Evolutionary conservation across 371 early-diverging fungal species (phyloP).

Genomic region (Neoconidiobolus thromboides): DNA sequence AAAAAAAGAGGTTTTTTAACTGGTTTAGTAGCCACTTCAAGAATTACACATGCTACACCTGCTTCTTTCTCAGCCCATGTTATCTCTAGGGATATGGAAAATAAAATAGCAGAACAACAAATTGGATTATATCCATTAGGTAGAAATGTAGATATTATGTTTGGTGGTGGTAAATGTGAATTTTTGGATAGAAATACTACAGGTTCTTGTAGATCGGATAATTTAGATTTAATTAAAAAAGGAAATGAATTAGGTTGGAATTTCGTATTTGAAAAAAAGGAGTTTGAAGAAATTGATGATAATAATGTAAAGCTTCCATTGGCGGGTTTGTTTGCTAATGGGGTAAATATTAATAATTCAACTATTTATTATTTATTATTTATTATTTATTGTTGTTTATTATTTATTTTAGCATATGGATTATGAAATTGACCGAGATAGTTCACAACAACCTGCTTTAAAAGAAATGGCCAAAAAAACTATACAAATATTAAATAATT

Average conservation of each 20-base stretch:
- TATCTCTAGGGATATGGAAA: conserved; percentile 45
- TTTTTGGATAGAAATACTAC: conserved; percentile 38
- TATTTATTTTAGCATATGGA: conserved; percentile 44
- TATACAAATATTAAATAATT: conserved; percentile 30
- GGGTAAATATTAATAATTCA: conserved; percentile 13
- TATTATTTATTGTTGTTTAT: neutral
- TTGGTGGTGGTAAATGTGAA: conserved; percentile 81
- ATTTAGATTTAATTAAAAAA: conserved; percentile 33
- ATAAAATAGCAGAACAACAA: conserved; percentile 72
- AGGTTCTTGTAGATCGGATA: conserved; percentile 50
- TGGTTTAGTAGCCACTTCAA: conserved; percentile 77
- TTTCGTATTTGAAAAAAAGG: conserved; percentile 21
- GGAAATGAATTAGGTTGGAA: conserved; percentile 31
- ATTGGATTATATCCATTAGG: conserved; percentile 68
- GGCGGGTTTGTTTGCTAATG: conserved; percentile 50
- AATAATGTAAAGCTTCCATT: conserved; percentile 33
- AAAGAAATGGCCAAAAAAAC: conserved; percentile 70
- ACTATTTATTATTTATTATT: no score
- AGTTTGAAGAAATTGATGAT: conserved; percentile 32
- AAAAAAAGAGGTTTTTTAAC: conserved; percentile 58
- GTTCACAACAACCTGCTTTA: conserved; percentile 48
- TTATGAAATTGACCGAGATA: conserved; percentile 70
- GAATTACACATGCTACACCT: conserved; percentile 83
- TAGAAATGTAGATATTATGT: conserved; percentile 64
- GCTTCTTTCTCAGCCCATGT: conserved; percentile 70